A percentile compares a stretch with the other conserved stretches of the same genome.
phyloP scores from a whole-genome alignment of 2,329 filamentous ascomycete genomes.

The Diaporthe australafricana region DNA sequence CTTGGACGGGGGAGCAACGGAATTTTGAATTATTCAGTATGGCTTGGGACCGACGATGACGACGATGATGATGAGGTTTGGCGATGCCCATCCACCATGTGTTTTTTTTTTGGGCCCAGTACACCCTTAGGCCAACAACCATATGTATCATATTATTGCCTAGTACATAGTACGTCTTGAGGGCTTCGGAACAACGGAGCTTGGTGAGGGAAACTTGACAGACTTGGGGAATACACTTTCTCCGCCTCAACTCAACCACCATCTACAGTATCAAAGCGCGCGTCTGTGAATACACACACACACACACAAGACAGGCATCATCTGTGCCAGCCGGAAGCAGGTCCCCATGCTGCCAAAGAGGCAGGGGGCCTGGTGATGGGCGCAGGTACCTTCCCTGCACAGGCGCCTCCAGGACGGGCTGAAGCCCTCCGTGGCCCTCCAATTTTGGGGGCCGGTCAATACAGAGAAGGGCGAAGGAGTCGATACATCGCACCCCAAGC shows the following conservation, averaged over 20 bases:
- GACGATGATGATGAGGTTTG: conserved; percentile 18
- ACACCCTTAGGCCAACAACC: neutral
- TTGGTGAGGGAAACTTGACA: neutral
- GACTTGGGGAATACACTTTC: conserved; percentile 21
- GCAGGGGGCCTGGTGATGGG: neutral
- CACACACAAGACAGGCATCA: conserved; percentile 6
- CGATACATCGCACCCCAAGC: neutral
- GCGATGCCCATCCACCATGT: neutral
- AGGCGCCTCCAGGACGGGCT: conserved; percentile 3
- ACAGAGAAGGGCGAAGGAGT: neutral
- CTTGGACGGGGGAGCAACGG: neutral
- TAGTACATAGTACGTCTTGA: conserved; percentile 23
- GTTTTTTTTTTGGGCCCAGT: neutral
- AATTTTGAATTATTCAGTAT: neutral
- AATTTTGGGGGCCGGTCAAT: conserved; percentile 10
- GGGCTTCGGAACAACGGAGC: conserved; percentile 14
- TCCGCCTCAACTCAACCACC: neutral
- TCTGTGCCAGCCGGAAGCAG: neutral
- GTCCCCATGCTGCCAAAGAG: neutral
- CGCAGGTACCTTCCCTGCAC: neutral
- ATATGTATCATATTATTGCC: conserved; percentile 29
- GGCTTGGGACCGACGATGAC: neutral
- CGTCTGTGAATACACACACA: too few species aligned
- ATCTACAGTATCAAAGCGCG: neutral
- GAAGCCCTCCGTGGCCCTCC: conserved; percentile 22